These are phyloP conservation scores for Aristolochia fimbriata DNA, from an alignment of 164 flowering plant genomes.

Conservation along the genomic window DNA sequence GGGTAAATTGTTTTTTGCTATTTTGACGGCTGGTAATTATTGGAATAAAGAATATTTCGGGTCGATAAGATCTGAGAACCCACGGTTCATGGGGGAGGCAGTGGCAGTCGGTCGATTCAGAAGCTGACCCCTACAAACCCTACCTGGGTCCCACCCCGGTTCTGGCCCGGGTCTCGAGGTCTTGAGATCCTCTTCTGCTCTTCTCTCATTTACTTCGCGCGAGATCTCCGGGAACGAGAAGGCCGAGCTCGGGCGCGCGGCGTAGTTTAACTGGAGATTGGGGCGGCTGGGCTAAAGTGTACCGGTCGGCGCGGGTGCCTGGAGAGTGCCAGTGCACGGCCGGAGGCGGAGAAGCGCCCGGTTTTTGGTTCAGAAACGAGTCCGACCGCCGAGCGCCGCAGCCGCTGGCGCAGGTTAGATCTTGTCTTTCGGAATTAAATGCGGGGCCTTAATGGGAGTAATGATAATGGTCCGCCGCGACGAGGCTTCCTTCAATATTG, in stretches of 20 bases:
- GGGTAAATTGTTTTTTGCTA: too few relatives aligned
- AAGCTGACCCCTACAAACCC: constrained; percentile 44
- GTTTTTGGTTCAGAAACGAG: too few relatives aligned
- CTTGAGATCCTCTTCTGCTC: not conserved
- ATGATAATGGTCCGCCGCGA: not conserved
- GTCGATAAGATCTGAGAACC: not conserved
- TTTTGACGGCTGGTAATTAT: too few relatives aligned
- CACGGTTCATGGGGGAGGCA: constrained; percentile 15
- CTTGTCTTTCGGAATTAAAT: constrained; percentile 4
- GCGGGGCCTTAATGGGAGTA: not conserved
- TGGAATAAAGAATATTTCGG: too few relatives aligned
- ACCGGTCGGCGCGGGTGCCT: not conserved
- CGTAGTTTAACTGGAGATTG: not conserved
- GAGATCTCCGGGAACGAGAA: not conserved
- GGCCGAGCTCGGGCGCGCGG: not conserved
- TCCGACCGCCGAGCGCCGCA: not conserved
- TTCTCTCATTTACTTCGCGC: not conserved
- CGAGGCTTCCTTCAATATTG: too few relatives aligned
- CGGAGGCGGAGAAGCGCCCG: too few relatives aligned
- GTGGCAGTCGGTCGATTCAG: constrained; percentile 24
- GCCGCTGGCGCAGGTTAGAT: constrained; percentile 6
- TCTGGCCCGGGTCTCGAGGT: not conserved
- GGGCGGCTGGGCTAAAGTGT: not conserved
- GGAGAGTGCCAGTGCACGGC: too few relatives aligned
- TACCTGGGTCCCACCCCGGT: constrained; percentile 4